A percentile compares a stretch with the other conserved stretches of the same genome.
These are phyloP conservation scores for Cadophora gregata DNA, from an alignment of 2,329 filamentous ascomycete species.

Conservation along the genomic window DNA sequence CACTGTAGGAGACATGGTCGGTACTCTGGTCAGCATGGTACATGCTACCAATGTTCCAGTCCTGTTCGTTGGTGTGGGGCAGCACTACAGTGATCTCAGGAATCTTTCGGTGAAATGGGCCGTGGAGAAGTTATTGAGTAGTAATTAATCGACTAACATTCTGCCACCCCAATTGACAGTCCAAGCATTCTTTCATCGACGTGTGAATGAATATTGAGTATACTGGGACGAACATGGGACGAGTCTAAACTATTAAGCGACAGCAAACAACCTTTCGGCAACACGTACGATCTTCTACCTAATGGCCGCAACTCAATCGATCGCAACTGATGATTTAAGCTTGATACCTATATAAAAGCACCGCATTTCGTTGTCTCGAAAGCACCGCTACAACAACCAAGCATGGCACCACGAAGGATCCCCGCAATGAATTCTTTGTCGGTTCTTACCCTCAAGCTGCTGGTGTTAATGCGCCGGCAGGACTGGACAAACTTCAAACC, in stretches of 20 bases:
- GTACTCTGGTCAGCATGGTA: constrained; percentile 93
- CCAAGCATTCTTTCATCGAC: background rate
- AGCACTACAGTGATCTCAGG: constrained; percentile 71
- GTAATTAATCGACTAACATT: constrained; percentile 37
- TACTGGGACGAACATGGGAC: background rate
- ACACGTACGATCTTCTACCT: background rate
- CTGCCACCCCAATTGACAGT: constrained; percentile 10
- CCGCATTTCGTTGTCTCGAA: background rate
- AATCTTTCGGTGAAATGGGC: constrained; percentile 75
- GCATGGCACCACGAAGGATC: background rate
- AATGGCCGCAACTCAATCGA: background rate
- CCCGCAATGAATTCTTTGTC: background rate
- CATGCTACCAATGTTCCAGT: constrained; percentile 97
- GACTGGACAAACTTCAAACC: background rate
- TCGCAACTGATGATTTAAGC: background rate
- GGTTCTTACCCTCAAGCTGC: background rate
- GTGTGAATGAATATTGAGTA: background rate
- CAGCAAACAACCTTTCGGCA: background rate
- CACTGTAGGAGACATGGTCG: constrained; percentile 94
- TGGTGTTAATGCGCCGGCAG: background rate
- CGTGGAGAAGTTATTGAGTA: constrained; percentile 65
- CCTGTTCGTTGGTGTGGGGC: constrained; percentile 82
- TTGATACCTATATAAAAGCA: background rate
- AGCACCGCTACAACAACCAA: background rate
- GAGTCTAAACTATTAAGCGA: background rate